Base-by-base conservation (phyloP, 768 basidiomycete genomes). In the Flagelloscypha sp. region DNA sequence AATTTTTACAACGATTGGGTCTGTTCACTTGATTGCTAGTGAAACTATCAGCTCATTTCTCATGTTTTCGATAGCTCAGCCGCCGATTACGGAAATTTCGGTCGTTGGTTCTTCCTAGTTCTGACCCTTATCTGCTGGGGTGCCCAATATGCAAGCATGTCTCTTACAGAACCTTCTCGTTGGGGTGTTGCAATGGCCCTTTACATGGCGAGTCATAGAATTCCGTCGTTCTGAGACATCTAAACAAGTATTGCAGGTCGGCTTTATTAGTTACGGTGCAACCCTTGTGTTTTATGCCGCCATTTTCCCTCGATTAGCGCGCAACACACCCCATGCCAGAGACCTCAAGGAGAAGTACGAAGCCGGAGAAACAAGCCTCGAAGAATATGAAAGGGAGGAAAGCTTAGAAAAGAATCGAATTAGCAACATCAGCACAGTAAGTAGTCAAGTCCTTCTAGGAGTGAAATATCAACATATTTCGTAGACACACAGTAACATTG, bases 371-470 rank as follows among this genome's bases (percentile, higher is more conserved):
- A 74, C 79, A 8, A 47, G 62, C 0, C 55, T 59, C 10, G 79
- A 79, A 36, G 77, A 70, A 42, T 86, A 81, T 44, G 85, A 87
- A 47, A 49, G 44, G 12, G 84, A 84, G 48, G 84, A 87, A 47
- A 82, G 79, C 21, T 47, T 88, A 28, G 83, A 88, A 59, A 86
- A 86, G 68, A 90, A 86, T 42, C 61, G 78, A 42, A 82, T 90
- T 39, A 84, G 85, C 49, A 88, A 86, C 47, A 83, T 87, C 43
- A 83, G 79, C 49, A 87, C 81, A 27, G 85, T 85, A 30, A 31
- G 68, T 45, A 11, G n/a, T 15, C 8, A 1, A 24, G 2, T 24
- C 16, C 12, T 10, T 3, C n/a, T 23, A 17, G 10, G 3, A 15
- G 12, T 24, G 25, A 27, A 27, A 28, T 28, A 35, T n/a, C 18